A percentile compares a stretch with the other conserved stretches of the same genome.
Conservation (phyloP, 305 asterid genomes). For the Fraxinus velutina region DNA sequence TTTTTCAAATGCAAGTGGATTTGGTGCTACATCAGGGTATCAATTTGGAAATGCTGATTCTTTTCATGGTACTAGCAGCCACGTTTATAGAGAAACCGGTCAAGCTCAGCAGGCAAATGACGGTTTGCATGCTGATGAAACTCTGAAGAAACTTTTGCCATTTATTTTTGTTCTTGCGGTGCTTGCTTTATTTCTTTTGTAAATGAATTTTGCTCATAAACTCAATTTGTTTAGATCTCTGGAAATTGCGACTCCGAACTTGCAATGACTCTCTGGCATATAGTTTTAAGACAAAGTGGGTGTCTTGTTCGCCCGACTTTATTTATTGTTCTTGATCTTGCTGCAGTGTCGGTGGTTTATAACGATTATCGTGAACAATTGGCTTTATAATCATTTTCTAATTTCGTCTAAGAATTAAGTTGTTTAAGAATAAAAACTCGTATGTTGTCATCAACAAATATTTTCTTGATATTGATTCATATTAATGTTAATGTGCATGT, state of each 20-base stretch:
- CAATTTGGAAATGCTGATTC: slow-evolving; percentile 32
- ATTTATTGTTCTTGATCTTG: background rate
- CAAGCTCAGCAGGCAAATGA: slow-evolving; percentile 35
- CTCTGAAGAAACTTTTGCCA: slow-evolving; percentile 42
- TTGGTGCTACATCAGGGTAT: slow-evolving; percentile 34
- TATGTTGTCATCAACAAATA: no score
- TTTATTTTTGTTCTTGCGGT: slow-evolving; percentile 35
- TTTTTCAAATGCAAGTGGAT: slow-evolving; percentile 24
- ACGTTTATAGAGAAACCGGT: slow-evolving; percentile 18
- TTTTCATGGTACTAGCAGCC: slow-evolving; percentile 23
- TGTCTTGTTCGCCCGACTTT: background rate
- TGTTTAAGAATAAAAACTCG: no score
- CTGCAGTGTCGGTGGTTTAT: background rate
- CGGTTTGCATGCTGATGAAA: slow-evolving; percentile 26
- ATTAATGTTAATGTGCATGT: background rate
- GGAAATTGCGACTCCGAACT: background rate
- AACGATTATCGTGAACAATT: background rate
- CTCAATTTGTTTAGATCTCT: background rate
- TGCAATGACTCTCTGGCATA: background rate
- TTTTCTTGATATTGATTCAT: background rate
- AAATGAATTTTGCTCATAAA: background rate
- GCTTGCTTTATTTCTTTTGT: slow-evolving; percentile 28
- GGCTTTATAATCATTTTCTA: background rate
- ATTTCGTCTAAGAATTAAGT: no score
- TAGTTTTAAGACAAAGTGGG: background rate